Evolutionary conservation across 352 stramenopile species (phyloP).

Genomic region (Thalassiosira exigua): DNA sequence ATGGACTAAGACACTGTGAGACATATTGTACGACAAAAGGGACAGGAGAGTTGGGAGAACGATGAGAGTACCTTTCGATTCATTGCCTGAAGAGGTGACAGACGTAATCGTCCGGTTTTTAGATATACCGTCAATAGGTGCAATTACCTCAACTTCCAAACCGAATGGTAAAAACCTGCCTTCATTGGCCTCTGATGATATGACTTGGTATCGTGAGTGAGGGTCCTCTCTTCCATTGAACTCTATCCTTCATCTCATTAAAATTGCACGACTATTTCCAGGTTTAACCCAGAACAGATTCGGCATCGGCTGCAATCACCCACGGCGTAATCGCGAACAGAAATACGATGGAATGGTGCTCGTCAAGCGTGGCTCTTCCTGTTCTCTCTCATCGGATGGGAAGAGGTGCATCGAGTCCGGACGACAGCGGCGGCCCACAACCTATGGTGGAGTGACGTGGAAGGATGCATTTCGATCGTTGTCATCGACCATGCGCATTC

Average conservation of each 20-base stretch:
- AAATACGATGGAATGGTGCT: conserved; percentile 11
- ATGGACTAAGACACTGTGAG: too few relatives aligned
- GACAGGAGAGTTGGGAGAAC: neutral
- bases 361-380: conserved; percentile 21
- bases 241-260: too few relatives aligned
- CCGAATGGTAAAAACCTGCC: conserved; percentile 15
- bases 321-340: neutral
- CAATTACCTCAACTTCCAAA: conserved; percentile 18
- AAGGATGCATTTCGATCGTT: conserved; percentile 52
- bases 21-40: too few relatives aligned
- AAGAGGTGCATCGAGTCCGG: neutral
- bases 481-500: conserved; percentile 44
- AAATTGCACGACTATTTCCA: too few relatives aligned
- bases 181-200: conserved; percentile 37
- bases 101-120: conserved; percentile 38
- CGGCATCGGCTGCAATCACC: conserved; percentile 42
- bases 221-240: too few relatives aligned
- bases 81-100: conserved; percentile 42
- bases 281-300: conserved; percentile 47
- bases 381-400: conserved; percentile 6
- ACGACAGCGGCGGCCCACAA: conserved; percentile 32
- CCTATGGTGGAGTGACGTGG: conserved; percentile 53
- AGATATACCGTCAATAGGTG: conserved; percentile 47
- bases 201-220: conserved; percentile 57
- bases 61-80: conserved; percentile 36